Evolutionary conservation across 306 rosid genomes (phyloP).

Genomic region (Cotoneaster glaucophyllus): DNA sequence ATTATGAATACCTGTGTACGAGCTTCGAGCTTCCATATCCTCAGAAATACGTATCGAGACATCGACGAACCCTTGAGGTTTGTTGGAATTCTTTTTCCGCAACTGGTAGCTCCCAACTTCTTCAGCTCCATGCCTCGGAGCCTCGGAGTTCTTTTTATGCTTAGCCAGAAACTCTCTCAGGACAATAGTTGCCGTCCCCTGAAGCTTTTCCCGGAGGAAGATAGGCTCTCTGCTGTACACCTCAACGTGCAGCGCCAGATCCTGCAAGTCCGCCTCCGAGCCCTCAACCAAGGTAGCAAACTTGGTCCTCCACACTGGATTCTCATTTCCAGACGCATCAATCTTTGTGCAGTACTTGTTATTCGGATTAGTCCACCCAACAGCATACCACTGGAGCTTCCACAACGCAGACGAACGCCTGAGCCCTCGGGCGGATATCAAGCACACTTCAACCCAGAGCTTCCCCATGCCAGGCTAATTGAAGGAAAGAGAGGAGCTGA

Average conservation of each 20-base stretch:
- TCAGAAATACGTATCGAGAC: constrained; percentile 49
- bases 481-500: constrained; percentile 16
- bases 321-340: constrained; percentile 61
- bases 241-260: constrained; percentile 53
- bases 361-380: constrained; percentile 71
- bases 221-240: constrained; percentile 71
- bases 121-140: constrained; percentile 35
- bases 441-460: constrained; percentile 65
- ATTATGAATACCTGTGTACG: constrained; percentile 37
- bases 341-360: constrained; percentile 80
- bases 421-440: constrained; percentile 73
- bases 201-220: constrained; percentile 64
- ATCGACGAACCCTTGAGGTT: constrained; percentile 66
- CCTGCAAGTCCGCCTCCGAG: constrained; percentile 32
- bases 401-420: constrained; percentile 51
- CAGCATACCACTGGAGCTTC: constrained; percentile 86
- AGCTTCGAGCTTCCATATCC: constrained; percentile 41
- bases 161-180: constrained; percentile 59
- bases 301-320: constrained; percentile 80
- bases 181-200: constrained; percentile 54
- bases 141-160: constrained; percentile 37
- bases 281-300: constrained; percentile 53
- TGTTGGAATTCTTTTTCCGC: constrained; percentile 48
- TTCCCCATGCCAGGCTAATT: constrained; percentile 45
- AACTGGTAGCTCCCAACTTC: constrained; percentile 71